Conservation (phyloP, 2,329 filamentous ascomycete genomes). For the Thelonectria blattea region DNA sequence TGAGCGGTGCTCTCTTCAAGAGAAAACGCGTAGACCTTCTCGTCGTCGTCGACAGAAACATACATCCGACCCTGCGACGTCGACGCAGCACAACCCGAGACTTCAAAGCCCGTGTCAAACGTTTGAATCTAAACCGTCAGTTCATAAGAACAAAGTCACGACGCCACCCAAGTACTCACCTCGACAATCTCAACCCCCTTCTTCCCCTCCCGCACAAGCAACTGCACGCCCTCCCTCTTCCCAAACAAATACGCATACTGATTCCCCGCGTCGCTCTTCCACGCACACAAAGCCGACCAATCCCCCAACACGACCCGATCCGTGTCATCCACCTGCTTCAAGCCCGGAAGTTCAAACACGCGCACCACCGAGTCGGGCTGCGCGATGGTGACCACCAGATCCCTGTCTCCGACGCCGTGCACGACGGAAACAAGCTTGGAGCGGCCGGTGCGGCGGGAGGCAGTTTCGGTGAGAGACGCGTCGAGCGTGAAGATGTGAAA, state of each 20-base stretch:
- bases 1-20: constrained; percentile 46
- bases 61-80: constrained; percentile 45
- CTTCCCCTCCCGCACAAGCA: constrained; percentile 43
- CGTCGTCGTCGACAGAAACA: constrained; percentile 48
- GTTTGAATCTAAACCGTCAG: constrained; percentile 45
- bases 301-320: constrained; percentile 49
- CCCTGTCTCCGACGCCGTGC: constrained; percentile 45
- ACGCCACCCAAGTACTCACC: constrained; percentile 29
- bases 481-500: constrained; percentile 47
- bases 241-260: constrained; percentile 55
- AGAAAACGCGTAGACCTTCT: constrained; percentile 46
- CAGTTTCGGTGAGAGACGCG: constrained; percentile 41
- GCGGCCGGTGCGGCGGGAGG: constrained; percentile 46
- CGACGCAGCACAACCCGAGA: constrained; percentile 51
- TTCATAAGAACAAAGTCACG: too few species aligned
- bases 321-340: constrained; percentile 42
- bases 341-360: constrained; percentile 44
- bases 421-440: constrained; percentile 52
- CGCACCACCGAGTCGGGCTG: constrained; percentile 51
- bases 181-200: constrained; percentile 46
- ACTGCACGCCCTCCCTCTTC: constrained; percentile 47
- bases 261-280: constrained; percentile 49
- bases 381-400: constrained; percentile 50
- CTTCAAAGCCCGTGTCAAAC: constrained; percentile 49
- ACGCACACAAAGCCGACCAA: constrained; percentile 55